Conservation (phyloP, 2,329 filamentous ascomycete genomes). For the Fusarium sp. region DNA sequence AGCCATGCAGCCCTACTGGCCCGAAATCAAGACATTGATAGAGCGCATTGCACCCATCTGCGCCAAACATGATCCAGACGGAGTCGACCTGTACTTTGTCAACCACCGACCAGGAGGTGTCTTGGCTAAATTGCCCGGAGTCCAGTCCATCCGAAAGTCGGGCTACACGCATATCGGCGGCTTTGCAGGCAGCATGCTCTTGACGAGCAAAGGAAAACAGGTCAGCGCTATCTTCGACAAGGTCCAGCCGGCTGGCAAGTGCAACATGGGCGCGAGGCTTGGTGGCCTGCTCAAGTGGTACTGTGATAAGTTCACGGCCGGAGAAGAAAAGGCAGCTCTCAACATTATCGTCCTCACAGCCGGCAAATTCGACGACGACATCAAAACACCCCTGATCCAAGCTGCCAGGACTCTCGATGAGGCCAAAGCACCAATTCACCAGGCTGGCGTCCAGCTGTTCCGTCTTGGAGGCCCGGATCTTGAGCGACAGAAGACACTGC, state of each 20-base stretch:
- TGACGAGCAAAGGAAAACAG: constrained; percentile 26
- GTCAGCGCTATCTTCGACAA: constrained; percentile 22
- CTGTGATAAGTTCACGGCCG: constrained; percentile 22
- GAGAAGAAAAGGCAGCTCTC: constrained; percentile 23
- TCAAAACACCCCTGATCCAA: constrained; percentile 18
- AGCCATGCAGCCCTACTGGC: constrained; percentile 24
- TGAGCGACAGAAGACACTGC: constrained; percentile 20
- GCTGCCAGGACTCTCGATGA: constrained; percentile 24
- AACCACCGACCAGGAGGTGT: constrained; percentile 21
- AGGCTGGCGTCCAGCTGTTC: constrained; percentile 21
- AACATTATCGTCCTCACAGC: constrained; percentile 20
- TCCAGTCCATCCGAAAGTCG: constrained; percentile 22
- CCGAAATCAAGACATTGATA: constrained; percentile 26
- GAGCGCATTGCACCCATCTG: constrained; percentile 26
- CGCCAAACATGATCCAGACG: constrained; percentile 20
- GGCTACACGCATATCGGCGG: constrained; percentile 24
- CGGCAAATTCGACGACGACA: constrained; percentile 23
- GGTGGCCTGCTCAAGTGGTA: constrained; percentile 27
- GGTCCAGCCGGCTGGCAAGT: constrained; percentile 20
- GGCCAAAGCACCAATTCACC: constrained; percentile 26
- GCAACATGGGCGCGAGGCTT: constrained; percentile 22
- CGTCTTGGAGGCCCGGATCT: constrained; percentile 11
- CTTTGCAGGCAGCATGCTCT: constrained; percentile 19
- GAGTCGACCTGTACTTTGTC: constrained; percentile 24
- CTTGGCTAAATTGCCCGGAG: constrained; percentile 18